These are phyloP conservation scores for Apiospora koreana DNA, from an alignment of 2,329 filamentous ascomycete genomes.

Conservation along the genomic window DNA sequence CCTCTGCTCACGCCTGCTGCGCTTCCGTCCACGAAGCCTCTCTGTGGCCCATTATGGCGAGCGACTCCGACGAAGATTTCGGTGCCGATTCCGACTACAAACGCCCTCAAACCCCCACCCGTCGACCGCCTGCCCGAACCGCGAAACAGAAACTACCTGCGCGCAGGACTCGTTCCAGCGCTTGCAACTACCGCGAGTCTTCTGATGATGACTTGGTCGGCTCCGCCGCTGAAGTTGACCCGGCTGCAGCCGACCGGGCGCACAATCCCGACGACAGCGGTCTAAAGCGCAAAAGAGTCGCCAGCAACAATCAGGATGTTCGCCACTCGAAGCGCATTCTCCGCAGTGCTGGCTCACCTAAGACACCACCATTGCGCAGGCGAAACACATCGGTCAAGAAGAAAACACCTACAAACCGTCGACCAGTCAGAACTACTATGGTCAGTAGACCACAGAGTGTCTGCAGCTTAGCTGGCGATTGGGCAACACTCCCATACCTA, in stretches of 20 bases:
- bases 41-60: conserved; percentile 12
- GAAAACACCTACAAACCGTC: not conserved
- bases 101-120: conserved; percentile 21
- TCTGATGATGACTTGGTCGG: not conserved
- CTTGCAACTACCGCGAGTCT: conserved; percentile 22
- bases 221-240: not conserved
- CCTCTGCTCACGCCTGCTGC: not conserved
- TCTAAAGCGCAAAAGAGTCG: conserved; percentile 12
- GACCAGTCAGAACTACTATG: not conserved
- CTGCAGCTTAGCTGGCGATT: conserved; percentile 13
- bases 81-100: conserved; percentile 11
- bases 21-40: not conserved
- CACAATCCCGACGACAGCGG: not conserved
- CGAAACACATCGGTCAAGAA: not conserved
- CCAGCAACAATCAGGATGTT: not conserved
- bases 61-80: conserved; percentile 14
- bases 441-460: not conserved
- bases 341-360: not conserved
- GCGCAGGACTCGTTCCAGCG: conserved; percentile 28
- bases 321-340: conserved; percentile 11
- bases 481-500: conserved; percentile 14
- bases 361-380: not conserved
- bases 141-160: conserved; percentile 31
- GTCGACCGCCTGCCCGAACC: conserved; percentile 27
- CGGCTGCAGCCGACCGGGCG: not conserved